Base-by-base conservation (phyloP, 179 eudicot genomes). In the Drosera spatulata region DNA sequence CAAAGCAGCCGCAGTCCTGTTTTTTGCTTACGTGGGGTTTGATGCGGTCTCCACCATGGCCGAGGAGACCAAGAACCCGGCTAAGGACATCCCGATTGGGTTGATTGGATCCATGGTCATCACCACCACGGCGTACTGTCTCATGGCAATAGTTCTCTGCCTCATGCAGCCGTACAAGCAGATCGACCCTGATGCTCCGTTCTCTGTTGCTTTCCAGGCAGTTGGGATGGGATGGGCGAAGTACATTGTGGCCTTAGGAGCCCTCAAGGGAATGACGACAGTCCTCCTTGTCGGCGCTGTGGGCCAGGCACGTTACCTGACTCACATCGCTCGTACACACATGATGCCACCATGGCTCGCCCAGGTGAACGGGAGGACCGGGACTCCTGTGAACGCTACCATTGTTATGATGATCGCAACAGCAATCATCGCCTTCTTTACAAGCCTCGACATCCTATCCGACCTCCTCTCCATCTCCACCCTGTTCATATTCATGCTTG, bases 41-140 rank as follows among this genome's bases (percentile, higher is more conserved):
- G 96, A 88, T 46, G 96, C 87, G 0, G 94, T 88, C 39, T 66
- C 96, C 2, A 88, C 96, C 13, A 71, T 88, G 84, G 96, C 94
- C 0, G 96, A 88, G 74, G 96, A 88, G 78, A 88, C 87, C 0
- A 85, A 88, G 69, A 75, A 88, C 66, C 96, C 96, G 0, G 82
- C 71, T 0, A 69, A 69, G 42, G 94, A 88, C 69, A 88, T 88
- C 50, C 96, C 94, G 3, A 83, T 88, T 14, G 96, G 96, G 7
- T 75, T 88, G 43, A 77, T 88, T 2, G 88, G 87, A 8, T 85
- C 96, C 1, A 85, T 88, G 87, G 62, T 66, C 2, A 59, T 88
- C 44, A 66, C 79, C 46, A 88, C 84, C 6, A 4, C 71, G 2
- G 51, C 75, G 1, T 88, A 88, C 56, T 88, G 94, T 57, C 39